Evolutionary conservation across 345 rosid genomes (phyloP), one percentile per base, ranked within the genome.

Genomic region (Eucalyptus polybractea): DNA sequence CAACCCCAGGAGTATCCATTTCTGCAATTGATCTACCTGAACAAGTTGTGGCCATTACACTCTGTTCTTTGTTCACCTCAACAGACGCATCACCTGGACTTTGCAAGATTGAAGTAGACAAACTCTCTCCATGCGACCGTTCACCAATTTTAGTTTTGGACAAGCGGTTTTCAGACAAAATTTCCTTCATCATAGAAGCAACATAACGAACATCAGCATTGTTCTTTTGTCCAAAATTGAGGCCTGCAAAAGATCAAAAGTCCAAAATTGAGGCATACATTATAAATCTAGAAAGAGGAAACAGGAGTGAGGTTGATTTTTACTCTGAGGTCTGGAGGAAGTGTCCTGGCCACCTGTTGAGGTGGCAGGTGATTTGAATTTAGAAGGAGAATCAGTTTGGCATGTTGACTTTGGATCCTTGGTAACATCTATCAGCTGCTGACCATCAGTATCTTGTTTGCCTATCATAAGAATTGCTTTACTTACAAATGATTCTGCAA

Each of bases 161-260:
- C 49, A 94, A 90, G 90, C 93, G 89, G 91, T 92, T 91, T 90
- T 94, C 97, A 17, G 97, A 92, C 88, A 95, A 95, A 40, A 93
- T 92, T 89, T 93, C 96, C 92, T 93, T 95, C 95, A 93, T 94
- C 91, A 93, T 94, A 87, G 95, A 94, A 90, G 97, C 94, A 91
- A 95, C 96, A 92, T 93, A 94, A 89, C 91, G 90, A 81, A 93
- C 89, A 91, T 91, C 92, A 93, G 92, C 91, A 54, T 91, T 93
- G 85, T 92, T 95, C 90, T 91, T 93, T 92, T 92, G 94, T 53
- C 91, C 92, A 44, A 91, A 87, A 90, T 87, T 88, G 89, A 90
- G 90, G 90, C 91, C 93, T 94, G 92, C 94, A 91, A 91, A 89
- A 65, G 54, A 25, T 51, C 37, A 86, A 42, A 51, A 86, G 25